Conservation (phyloP, 2,329 filamentous ascomycete species). For the Colletotrichum sp. region DNA sequence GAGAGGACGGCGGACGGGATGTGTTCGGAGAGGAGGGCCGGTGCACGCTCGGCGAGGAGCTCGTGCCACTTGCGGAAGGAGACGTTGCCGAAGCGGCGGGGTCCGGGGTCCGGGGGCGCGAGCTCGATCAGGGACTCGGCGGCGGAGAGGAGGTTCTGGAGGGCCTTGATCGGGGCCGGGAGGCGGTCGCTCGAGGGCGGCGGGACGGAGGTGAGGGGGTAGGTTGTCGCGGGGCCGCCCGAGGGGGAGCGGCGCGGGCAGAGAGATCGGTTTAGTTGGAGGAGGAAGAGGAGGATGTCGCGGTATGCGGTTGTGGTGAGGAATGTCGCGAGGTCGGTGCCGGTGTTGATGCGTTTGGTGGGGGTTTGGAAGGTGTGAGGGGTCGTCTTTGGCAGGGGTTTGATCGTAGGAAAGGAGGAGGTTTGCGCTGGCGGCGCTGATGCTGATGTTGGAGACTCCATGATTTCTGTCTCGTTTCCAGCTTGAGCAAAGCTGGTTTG, state of each 20-base stretch:
- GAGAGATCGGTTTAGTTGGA: slow-evolving; percentile 89
- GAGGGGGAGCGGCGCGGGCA: slow-evolving; percentile 67
- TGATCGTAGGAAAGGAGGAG: slow-evolving; percentile 34
- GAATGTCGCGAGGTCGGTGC: slow-evolving; percentile 81
- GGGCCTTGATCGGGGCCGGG: slow-evolving; percentile 63
- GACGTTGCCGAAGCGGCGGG: slow-evolving; percentile 88
- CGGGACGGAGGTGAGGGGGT: slow-evolving; percentile 45
- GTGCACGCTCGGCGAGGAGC: slow-evolving; percentile 66
- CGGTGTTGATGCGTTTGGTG: slow-evolving; percentile 83
- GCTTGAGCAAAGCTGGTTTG: not conserved
- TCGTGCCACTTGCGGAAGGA: slow-evolving; percentile 87
- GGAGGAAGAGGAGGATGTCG: slow-evolving; percentile 84
- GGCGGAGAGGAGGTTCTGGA: slow-evolving; percentile 70
- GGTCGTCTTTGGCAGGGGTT: slow-evolving; percentile 50
- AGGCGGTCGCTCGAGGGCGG: slow-evolving; percentile 35
- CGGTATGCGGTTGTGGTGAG: slow-evolving; percentile 82
- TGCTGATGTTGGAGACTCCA: not conserved
- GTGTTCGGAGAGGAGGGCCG: slow-evolving; percentile 52
- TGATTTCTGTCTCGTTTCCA: not conserved
- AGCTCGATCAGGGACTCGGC: slow-evolving; percentile 74
- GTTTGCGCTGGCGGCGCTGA: not conserved
- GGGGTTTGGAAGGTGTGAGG: slow-evolving; percentile 70
- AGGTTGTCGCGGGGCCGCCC: slow-evolving; percentile 44
- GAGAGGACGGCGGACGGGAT: slow-evolving; percentile 26
- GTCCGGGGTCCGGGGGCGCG: slow-evolving; percentile 83